These are phyloP conservation scores for Aspergillus pseudotamarii DNA, from an alignment of 2,329 filamentous ascomycete genomes.

Conservation along the genomic window DNA sequence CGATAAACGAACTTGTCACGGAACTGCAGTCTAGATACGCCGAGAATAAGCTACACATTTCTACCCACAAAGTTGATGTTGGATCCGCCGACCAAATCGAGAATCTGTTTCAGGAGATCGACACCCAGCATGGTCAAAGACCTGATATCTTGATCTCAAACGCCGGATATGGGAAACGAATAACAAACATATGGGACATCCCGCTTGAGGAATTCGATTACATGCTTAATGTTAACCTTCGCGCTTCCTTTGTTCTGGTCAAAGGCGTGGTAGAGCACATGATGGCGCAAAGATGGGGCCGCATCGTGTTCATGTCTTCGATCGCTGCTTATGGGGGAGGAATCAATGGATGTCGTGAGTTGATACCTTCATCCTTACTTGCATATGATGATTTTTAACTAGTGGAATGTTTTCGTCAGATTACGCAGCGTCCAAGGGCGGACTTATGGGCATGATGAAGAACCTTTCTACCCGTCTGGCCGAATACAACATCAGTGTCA, in stretches of 20 bases:
- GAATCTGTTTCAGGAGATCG: constrained; percentile 58
- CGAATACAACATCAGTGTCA: constrained; percentile 64
- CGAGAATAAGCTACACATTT: constrained; percentile 45
- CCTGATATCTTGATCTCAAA: constrained; percentile 69
- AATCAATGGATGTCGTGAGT: constrained; percentile 60
- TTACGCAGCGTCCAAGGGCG: constrained; percentile 64
- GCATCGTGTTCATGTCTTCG: constrained; percentile 66
- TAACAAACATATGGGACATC: constrained; percentile 60
- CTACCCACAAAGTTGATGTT: constrained; percentile 62
- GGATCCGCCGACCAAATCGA: constrained; percentile 56
- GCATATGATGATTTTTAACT: constrained; percentile 16
- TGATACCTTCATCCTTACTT: background rate
- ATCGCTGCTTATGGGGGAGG: constrained; percentile 66
- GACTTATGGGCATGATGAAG: constrained; percentile 66
- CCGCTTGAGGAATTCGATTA: constrained; percentile 66
- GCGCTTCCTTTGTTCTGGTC: constrained; percentile 63
- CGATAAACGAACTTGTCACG: constrained; percentile 49
- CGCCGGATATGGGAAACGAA: constrained; percentile 67
- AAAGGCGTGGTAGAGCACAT: constrained; percentile 65
- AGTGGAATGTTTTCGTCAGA: constrained; percentile 25
- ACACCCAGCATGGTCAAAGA: constrained; percentile 54
- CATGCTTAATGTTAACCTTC: constrained; percentile 64
- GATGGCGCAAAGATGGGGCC: constrained; percentile 63
- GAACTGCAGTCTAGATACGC: constrained; percentile 43
- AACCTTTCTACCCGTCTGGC: constrained; percentile 64